Conservation (phyloP, 208 protist genomes). For the Lotmaria passim region DNA sequence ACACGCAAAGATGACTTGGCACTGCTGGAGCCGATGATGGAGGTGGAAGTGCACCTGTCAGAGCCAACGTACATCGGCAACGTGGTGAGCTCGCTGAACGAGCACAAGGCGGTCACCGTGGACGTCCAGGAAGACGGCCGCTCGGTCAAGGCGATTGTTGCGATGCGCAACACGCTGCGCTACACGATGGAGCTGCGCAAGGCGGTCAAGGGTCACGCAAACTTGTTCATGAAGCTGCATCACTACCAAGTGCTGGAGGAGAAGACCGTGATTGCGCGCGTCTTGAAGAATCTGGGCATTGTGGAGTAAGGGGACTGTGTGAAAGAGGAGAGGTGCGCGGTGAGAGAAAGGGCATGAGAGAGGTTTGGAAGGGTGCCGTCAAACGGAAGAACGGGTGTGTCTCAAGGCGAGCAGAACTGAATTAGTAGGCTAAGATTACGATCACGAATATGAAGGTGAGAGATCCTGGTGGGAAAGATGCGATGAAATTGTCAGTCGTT, state of each 20-base stretch:
- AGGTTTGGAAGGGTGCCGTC: background rate
- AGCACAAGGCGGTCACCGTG: constrained; percentile 77
- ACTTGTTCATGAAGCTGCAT: constrained; percentile 68
- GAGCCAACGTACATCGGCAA: constrained; percentile 74
- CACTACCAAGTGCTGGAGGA: constrained; percentile 82
- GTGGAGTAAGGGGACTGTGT: constrained; percentile 26
- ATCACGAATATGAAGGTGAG: too few relatives aligned
- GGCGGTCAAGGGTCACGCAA: constrained; percentile 89
- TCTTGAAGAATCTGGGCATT: constrained; percentile 86
- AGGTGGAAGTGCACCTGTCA: constrained; percentile 84
- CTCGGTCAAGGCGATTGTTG: constrained; percentile 75
- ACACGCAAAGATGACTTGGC: constrained; percentile 43
- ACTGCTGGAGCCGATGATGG: constrained; percentile 89
- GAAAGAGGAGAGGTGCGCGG: background rate
- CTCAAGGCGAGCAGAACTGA: too few relatives aligned
- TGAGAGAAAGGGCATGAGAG: background rate
- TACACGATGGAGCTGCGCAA: constrained; percentile 91
- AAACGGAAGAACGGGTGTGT: too few relatives aligned
- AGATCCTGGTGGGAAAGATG: too few relatives aligned
- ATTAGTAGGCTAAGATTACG: too few relatives aligned
- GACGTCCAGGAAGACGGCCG: constrained; percentile 82
- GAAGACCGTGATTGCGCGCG: constrained; percentile 68
- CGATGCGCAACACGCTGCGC: constrained; percentile 83
- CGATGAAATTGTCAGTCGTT: too few relatives aligned
- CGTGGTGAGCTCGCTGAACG: constrained; percentile 80